phyloP scores from a whole-genome alignment of 257 asterid genomes.

The Salvia miltiorrhiza region DNA sequence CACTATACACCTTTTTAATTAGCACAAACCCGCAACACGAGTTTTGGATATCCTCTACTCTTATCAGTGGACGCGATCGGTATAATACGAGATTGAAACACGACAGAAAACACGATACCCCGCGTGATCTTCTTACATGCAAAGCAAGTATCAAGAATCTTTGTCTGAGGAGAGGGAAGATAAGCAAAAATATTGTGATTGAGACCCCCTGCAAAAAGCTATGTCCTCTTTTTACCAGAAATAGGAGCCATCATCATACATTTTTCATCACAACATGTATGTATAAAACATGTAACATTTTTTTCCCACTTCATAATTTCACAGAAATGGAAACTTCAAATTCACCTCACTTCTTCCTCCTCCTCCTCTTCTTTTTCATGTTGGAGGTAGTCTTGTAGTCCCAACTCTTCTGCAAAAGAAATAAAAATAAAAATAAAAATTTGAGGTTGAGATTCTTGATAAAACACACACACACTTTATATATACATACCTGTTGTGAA shows the following conservation, averaged over 20 bases:
- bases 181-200: constrained; percentile 4
- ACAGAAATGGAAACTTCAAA: not conserved
- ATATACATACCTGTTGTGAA: constrained; percentile 58
- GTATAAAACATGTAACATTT: not conserved
- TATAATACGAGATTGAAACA: constrained; percentile 3
- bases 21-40: no score
- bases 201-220: constrained; percentile 14
- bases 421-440: not conserved
- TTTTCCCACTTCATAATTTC: constrained; percentile 4
- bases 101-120: not conserved
- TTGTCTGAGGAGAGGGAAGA: constrained; percentile 3
- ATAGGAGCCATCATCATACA: not conserved
- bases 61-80: no score
- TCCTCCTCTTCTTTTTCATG: constrained; percentile 10
- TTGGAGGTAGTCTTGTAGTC: constrained; percentile 32
- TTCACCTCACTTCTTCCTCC: not conserved
- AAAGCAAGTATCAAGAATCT: constrained; percentile 16
- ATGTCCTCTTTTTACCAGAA: constrained; percentile 17
- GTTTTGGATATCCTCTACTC: no score
- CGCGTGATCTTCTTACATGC: constrained; percentile 15
- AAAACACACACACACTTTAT: not conserved
- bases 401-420: constrained; percentile 40
- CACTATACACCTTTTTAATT: not conserved
- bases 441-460: not conserved
- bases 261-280: constrained; percentile 10